Percentiles rank a stretch among this genome's conserved stretches.
Conservation (phyloP, 2,329 filamentous ascomycete genomes). For the Alternaria sp. region DNA sequence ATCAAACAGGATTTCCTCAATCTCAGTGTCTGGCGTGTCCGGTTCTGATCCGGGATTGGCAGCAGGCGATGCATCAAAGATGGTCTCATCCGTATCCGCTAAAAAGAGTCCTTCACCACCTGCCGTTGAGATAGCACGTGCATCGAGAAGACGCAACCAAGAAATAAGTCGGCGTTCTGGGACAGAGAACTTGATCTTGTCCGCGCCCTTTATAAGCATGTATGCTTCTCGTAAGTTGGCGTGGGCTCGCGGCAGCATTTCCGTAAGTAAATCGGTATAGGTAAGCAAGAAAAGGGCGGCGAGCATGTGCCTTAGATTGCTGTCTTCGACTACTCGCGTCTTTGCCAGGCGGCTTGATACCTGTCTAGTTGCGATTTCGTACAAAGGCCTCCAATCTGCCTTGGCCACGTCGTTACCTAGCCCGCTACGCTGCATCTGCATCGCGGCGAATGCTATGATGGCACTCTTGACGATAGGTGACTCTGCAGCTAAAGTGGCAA, state of each 20-base stretch:
- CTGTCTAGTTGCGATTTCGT: slow-evolving; percentile 41
- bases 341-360: slow-evolving; percentile 30
- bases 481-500: slow-evolving; percentile 58
- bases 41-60: slow-evolving; percentile 40
- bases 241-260: slow-evolving; percentile 33
- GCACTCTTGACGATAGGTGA: slow-evolving; percentile 59
- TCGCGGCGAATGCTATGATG: slow-evolving; percentile 62
- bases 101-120: slow-evolving; percentile 65
- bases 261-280: slow-evolving; percentile 57
- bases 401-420: slow-evolving; percentile 43
- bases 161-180: slow-evolving; percentile 60
- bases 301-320: slow-evolving; percentile 54
- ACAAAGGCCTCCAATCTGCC: slow-evolving; percentile 44
- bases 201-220: slow-evolving; percentile 52
- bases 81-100: slow-evolving; percentile 57
- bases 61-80: slow-evolving; percentile 58
- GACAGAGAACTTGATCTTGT: slow-evolving; percentile 33
- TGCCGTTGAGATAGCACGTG: slow-evolving; percentile 62
- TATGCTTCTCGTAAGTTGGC: slow-evolving; percentile 61
- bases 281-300: slow-evolving; percentile 63
- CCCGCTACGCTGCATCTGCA: slow-evolving; percentile 51
- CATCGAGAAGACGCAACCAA: slow-evolving; percentile 65
- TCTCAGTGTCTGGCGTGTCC: slow-evolving; percentile 41
- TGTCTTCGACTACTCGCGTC: slow-evolving; percentile 21
- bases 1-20: slow-evolving; percentile 63